A percentile compares a stretch with the other conserved stretches of the same genome.
These are phyloP conservation scores for Penicillium psychrofluorescens DNA, from an alignment of 495 filamentous ascomycete genomes.

Conservation along the genomic window DNA sequence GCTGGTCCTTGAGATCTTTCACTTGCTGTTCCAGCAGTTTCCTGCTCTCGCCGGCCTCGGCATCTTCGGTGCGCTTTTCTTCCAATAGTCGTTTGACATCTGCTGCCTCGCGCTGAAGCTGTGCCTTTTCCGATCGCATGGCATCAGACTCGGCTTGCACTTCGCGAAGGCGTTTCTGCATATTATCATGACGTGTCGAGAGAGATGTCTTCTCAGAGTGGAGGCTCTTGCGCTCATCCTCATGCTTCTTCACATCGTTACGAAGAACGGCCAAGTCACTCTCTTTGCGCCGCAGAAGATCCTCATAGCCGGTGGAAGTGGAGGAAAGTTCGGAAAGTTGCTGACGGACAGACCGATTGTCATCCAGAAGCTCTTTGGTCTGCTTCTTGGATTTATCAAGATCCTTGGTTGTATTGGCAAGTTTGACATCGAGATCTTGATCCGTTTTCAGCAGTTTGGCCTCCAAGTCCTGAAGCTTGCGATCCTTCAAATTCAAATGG, in stretches of 20 bases:
- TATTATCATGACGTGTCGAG: conserved; percentile 67
- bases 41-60: conserved; percentile 74
- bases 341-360: conserved; percentile 78
- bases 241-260: conserved; percentile 70
- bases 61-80: conserved; percentile 82
- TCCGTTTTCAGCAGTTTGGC: conserved; percentile 76
- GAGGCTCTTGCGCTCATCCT: conserved; percentile 66
- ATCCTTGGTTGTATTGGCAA: conserved; percentile 75
- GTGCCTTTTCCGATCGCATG: conserved; percentile 71
- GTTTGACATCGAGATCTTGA: conserved; percentile 83
- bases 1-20: conserved; percentile 73
- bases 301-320: conserved; percentile 91
- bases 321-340: conserved; percentile 82
- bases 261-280: conserved; percentile 83
- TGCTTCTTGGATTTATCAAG: conserved; percentile 62
- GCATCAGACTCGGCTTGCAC: conserved; percentile 83
- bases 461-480: conserved; percentile 85
- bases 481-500: conserved; percentile 80
- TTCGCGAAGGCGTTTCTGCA: conserved; percentile 70
- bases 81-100: conserved; percentile 84
- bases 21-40: conserved; percentile 84
- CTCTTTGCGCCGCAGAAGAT: conserved; percentile 85
- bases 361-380: conserved; percentile 66
- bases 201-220: conserved; percentile 69
- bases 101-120: conserved; percentile 79